Percentiles rank a stretch among this genome's conserved stretches.
phyloP scores from a whole-genome alignment of 2,329 filamentous ascomycete species.

The Bipolaris victoriae region DNA sequence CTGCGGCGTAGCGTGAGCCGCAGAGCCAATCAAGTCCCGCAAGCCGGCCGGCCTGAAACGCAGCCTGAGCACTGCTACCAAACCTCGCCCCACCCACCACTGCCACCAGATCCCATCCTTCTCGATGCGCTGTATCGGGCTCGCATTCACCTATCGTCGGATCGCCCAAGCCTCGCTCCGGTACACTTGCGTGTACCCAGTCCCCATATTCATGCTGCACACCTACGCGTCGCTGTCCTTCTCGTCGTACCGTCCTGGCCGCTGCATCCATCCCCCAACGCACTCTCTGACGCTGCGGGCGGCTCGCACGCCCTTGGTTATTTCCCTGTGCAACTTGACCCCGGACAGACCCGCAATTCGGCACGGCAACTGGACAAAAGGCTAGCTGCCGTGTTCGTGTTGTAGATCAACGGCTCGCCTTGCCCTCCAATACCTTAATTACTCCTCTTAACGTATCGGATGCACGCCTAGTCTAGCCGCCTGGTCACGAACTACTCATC shows the following conservation, averaged over 20 bases:
- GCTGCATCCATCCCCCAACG: conserved; percentile 16
- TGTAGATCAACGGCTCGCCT: conserved; percentile 33
- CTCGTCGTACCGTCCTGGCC: conserved; percentile 20
- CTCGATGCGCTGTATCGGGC: conserved; percentile 39
- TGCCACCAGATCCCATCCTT: conserved; percentile 2
- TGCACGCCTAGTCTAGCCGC: conserved; percentile 21
- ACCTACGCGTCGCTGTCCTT: conserved; percentile 25
- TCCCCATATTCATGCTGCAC: conserved; percentile 19
- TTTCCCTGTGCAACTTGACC: conserved; percentile 20
- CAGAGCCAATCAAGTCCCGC: conserved; percentile 29
- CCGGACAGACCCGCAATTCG: conserved; percentile 20
- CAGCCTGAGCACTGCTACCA: conserved; percentile 21
- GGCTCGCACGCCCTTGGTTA: conserved; percentile 36
- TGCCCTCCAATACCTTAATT: conserved; percentile 23
- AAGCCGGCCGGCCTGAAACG: conserved; percentile 29
- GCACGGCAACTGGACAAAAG: conserved; percentile 24
- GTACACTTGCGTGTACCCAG: conserved; percentile 26
- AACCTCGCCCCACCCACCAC: conserved; percentile 11
- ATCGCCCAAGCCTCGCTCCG: conserved; percentile 28
- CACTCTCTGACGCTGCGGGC: conserved; percentile 21
- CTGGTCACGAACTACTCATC: conserved; percentile 15
- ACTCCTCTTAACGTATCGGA: conserved; percentile 21
- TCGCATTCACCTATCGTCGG: conserved; percentile 43
- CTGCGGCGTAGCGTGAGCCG: conserved; percentile 14
- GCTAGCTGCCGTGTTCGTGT: conserved; percentile 32